Evolutionary conservation across 495 filamentous ascomycete species (phyloP), one percentile per base, ranked within the genome.

Genomic region (Polyplosphaeria fusca): DNA sequence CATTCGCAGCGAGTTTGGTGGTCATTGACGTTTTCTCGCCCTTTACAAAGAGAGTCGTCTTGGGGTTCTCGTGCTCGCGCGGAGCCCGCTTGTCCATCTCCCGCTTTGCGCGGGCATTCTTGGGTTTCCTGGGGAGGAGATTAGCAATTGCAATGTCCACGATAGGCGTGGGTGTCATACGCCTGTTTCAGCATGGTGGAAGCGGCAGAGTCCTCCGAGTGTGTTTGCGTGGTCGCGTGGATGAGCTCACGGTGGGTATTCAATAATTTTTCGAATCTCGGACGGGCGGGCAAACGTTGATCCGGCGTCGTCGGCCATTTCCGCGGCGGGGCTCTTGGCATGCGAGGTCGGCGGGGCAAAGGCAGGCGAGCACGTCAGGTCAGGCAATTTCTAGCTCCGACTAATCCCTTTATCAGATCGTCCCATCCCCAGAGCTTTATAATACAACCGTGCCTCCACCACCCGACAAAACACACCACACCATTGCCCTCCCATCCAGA

Each of bases 41-140:
- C 57, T 87, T 86, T 60, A 98, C 82, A 67, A 97, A 82, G 32
- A 98, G 83, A 42, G 87, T 84, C 41, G 77, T 86, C 74, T 95
- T 96, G 45, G 88, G 81, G 70, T 91, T 88, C 76, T 98, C 93
- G 70, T 84, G 75, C 47, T 79, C 71, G 70, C 96, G 94, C n/a
- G 94, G 88, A 58, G 84, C 90, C 60, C 86, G 84, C 71, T 91
- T 88, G 69, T 94, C 93, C 65, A 96, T 84, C 46, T 87, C 88
- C 52, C 93, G 86, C 78, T 92, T 94, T 37, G 89, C 92, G 78
- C 93, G 90, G 52, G 91, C 90, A 70, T 89, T 96, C 63, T 87
- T 85, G 57, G 93, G 90, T 81, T 94, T 93, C 68, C 88, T 91
- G 64, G 44, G 28, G 23, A 28, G 24, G 40, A 62, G 30, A 59